phyloP scores from a whole-genome alignment of 1,284 basidiomycete genomes.

The Marasmius oreades region DNA sequence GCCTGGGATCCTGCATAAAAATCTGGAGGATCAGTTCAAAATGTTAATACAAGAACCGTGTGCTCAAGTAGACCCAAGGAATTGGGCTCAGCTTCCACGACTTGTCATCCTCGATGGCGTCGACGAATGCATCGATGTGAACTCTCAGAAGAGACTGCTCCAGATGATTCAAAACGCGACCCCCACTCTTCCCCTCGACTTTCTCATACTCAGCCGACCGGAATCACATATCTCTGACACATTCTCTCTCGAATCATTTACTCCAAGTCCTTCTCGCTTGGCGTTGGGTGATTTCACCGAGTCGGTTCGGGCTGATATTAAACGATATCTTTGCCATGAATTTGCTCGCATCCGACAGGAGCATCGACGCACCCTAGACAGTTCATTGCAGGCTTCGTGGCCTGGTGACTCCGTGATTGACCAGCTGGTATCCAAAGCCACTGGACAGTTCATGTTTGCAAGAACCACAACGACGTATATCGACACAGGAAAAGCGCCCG shows the following conservation, averaged over 20 bases:
- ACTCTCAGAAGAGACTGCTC: not conserved
- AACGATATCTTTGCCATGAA: not conserved
- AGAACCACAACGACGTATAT: not conserved
- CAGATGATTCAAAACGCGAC: not conserved
- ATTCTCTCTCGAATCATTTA: not conserved
- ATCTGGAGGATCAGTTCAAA: not conserved
- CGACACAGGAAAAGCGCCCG: not conserved
- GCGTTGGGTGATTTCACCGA: not conserved
- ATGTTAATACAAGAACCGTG: not conserved
- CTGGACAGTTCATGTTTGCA: not conserved
- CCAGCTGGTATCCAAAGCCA: not conserved
- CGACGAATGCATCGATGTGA: not conserved
- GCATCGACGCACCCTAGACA: not conserved
- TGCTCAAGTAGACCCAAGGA: not conserved
- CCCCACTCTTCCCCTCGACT: not conserved
- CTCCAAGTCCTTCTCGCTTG: not conserved
- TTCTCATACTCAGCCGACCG: not conserved
- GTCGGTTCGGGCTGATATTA: not conserved
- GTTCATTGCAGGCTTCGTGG: not conserved
- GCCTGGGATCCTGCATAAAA: not conserved
- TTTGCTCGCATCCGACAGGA: not conserved
- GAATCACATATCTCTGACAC: not conserved
- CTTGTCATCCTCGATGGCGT: slow-evolving; percentile 1
- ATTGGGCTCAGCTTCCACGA: not conserved
- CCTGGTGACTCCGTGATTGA: not conserved